Evolutionary conservation across 306 rosid species (phyloP), one percentile per base, ranked within the genome.

Genomic region (Senna siamea): DNA sequence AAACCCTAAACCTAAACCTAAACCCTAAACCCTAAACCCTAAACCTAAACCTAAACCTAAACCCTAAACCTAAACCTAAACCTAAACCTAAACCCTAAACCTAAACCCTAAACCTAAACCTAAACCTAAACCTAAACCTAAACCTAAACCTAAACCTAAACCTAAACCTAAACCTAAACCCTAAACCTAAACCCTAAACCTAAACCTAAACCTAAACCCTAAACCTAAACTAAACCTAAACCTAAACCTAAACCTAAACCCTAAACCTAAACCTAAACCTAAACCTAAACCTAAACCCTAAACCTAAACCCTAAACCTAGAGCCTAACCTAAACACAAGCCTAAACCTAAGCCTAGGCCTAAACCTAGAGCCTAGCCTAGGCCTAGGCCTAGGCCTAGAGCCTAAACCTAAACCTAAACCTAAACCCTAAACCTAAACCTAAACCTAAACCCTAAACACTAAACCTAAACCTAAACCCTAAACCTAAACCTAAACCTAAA

Each of bases 231-330:
- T 20, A 34, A 13, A 10, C 69, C 48, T 14, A 62, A 34, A 4
- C 69, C 69, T 30, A 6, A 35, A 7, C 50, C 50, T 13, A 62
- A 13, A 19, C 69, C 48, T 13, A 15, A 52, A 4, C 58, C 58
- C 26, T 15, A 52, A 14, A 4, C 58, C 58, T 17, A 2, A 14
- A 14, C 19, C 58, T 2, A 6, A 69, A 38, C 74, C 74, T 51
- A 23, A 50, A 50, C 59, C 74, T n/a, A n/a, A n/a, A n/a, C 74
- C 10, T 20, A 69, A 50, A 38, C 60, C 74, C 32, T 44, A 7
- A 7, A 7, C 50, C 50, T 11, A 44, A 7, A 2, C 50, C 50
- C 30, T 53, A 7, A 7, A 7, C 50, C 50, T 44, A 44, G 14
- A 44, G 13, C 50, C 50, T 44, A 7, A 44, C 50, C 50, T 44